phyloP scores from a whole-genome alignment of 495 filamentous ascomycete species.

The Lophium mytilinum region DNA sequence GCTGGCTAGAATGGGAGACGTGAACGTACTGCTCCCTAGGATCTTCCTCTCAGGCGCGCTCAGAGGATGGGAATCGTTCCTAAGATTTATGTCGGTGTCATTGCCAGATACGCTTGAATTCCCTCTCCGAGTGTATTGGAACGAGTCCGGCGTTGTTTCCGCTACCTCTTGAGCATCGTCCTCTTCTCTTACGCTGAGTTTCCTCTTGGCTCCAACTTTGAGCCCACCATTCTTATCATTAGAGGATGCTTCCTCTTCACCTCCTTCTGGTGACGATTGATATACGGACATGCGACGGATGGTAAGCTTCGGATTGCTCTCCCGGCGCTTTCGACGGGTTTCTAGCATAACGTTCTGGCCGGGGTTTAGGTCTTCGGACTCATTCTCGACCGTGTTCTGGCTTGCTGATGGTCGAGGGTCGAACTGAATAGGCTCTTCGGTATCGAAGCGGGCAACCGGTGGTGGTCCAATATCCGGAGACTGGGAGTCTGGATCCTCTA shows the following conservation, averaged over 20 bases:
- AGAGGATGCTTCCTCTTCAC: slow-evolving; percentile 9
- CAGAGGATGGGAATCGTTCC: background rate
- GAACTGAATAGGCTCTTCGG: slow-evolving; percentile 54
- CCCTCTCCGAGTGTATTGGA: slow-evolving; percentile 40
- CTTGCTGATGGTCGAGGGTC: slow-evolving; percentile 26
- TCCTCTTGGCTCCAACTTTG: slow-evolving; percentile 51
- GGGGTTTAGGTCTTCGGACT: slow-evolving; percentile 10
- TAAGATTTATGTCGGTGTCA: background rate
- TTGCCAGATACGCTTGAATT: background rate
- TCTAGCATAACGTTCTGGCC: slow-evolving; percentile 42
- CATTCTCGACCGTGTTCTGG: slow-evolving; percentile 11
- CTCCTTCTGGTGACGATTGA: slow-evolving; percentile 21
- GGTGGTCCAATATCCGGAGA: slow-evolving; percentile 62
- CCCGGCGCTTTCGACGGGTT: slow-evolving; percentile 43
- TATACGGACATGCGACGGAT: slow-evolving; percentile 24
- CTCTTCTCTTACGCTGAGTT: slow-evolving; percentile 50
- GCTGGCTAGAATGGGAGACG: background rate
- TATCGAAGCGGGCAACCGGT: slow-evolving; percentile 54
- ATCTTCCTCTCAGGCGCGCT: slow-evolving; percentile 21
- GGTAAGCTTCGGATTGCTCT: slow-evolving; percentile 33
- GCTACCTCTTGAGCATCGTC: slow-evolving; percentile 33
- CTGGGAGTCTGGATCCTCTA: slow-evolving; percentile 43
- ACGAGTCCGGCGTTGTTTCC: slow-evolving; percentile 35
- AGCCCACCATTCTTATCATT: background rate
- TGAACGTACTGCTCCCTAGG: slow-evolving; percentile 27